A percentile compares a stretch with the other conserved stretches of the same genome.
phyloP scores from a whole-genome alignment of 129 eudicot genomes.

The Daucus carota region DH1_v3.0 NC_030388.2:26009001-26009500 shows the following conservation, averaged over 20 bases:
- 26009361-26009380: slow-evolving; percentile 53
- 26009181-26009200: slow-evolving; percentile 57
- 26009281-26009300: slow-evolving; percentile 52
- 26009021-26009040: slow-evolving; percentile 87
- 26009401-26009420: slow-evolving; percentile 57
- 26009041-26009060: slow-evolving; percentile 60
- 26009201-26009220: slow-evolving; percentile 62
- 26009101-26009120: slow-evolving; percentile 52
- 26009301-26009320: slow-evolving; percentile 59
- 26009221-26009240: slow-evolving; percentile 61
- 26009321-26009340: slow-evolving; percentile 88
- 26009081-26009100: slow-evolving; percentile 41
- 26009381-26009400: slow-evolving; percentile 68
- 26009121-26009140: slow-evolving; percentile 46
- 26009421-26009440: slow-evolving; percentile 51
- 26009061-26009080: slow-evolving; percentile 52
- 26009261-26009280: slow-evolving; percentile 76
- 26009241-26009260: slow-evolving; percentile 70
- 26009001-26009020: slow-evolving; percentile 74
- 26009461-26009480: slow-evolving; percentile 73
- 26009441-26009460: slow-evolving; percentile 58
- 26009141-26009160: slow-evolving; percentile 50
- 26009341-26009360: slow-evolving; percentile 72
- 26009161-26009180: slow-evolving; percentile 61
- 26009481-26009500: slow-evolving; percentile 92